Conservation (phyloP, 164 flowering plant genomes). For the Vitis rupestris region DNA sequence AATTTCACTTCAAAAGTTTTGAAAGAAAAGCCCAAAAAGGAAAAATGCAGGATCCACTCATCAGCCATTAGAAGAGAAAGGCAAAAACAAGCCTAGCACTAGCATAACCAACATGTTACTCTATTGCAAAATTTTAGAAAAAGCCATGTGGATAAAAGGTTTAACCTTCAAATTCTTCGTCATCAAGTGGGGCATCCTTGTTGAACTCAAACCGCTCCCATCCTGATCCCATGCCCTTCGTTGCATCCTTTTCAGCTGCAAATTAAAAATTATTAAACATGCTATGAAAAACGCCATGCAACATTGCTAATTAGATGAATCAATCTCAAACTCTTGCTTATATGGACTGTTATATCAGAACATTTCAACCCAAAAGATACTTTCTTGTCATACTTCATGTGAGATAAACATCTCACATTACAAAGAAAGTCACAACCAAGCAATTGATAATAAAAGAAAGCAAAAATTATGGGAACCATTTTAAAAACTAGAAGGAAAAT, state of each 20-base stretch:
- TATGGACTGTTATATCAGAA: too few species aligned
- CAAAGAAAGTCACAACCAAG: too few species aligned
- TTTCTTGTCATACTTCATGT: too few species aligned
- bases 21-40: background rate
- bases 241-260: conserved; percentile 65
- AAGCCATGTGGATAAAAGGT: background rate
- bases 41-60: background rate
- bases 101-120: background rate
- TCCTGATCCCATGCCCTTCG: conserved; percentile 62
- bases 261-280: background rate
- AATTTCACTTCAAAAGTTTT: background rate
- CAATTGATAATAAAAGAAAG: background rate
- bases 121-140: background rate
- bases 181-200: conserved; percentile 96
- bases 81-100: background rate
- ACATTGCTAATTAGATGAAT: background rate
- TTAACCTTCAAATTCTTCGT: conserved; percentile 86
- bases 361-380: too few species aligned
- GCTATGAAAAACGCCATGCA: background rate
- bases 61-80: background rate
- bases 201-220: conserved; percentile 97
- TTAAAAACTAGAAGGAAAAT: background rate
- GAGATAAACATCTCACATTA: too few species aligned
- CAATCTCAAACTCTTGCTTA: too few species aligned
- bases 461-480: background rate